Evolutionary conservation across 805 yeast species (phyloP).

Genomic region (Yarrowia keelungensis): DNA sequence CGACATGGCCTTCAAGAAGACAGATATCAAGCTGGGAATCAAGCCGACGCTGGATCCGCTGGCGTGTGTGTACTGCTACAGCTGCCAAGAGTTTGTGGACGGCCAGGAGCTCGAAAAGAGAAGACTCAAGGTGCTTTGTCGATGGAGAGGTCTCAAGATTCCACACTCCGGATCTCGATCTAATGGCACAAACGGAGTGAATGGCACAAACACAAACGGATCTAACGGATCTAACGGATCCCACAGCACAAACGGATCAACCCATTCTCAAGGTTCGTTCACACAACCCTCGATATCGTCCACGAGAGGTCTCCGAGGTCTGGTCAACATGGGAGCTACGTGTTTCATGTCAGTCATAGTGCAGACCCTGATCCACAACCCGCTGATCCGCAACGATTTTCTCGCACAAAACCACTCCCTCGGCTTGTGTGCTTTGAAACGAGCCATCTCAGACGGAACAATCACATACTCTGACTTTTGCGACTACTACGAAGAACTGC

Average conservation of each 20-base stretch:
- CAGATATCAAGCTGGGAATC: slow-evolving; percentile 18
- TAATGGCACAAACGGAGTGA: background rate
- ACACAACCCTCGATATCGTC: slow-evolving; percentile 46
- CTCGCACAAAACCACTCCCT: slow-evolving; percentile 77
- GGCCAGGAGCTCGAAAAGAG: slow-evolving; percentile 60
- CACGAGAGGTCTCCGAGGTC: slow-evolving; percentile 81
- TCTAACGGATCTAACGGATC: background rate
- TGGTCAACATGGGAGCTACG: slow-evolving; percentile 94
- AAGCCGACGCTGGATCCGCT: slow-evolving; percentile 29
- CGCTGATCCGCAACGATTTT: slow-evolving; percentile 78
- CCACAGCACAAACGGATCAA: background rate
- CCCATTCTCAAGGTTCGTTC: background rate
- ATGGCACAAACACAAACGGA: background rate
- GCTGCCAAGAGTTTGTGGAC: slow-evolving; percentile 74
- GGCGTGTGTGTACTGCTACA: slow-evolving; percentile 68
- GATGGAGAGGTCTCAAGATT: slow-evolving; percentile 11
- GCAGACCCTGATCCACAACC: slow-evolving; percentile 90
- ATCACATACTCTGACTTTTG: slow-evolving; percentile 35
- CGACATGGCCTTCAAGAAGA: slow-evolving; percentile 27
- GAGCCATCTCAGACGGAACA: slow-evolving; percentile 41
- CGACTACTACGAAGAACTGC: slow-evolving; percentile 36
- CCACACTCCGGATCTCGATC: background rate
- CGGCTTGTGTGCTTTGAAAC: slow-evolving; percentile 49
- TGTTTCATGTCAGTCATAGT: slow-evolving; percentile 95
- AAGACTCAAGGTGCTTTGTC: slow-evolving; percentile 19